Percentiles rank a stretch among this genome's conserved stretches.
These are phyloP conservation scores for Erythrobasidium hasegawianum DNA, from an alignment of 1,284 basidiomycete genomes.

Conservation along the genomic window DNA sequence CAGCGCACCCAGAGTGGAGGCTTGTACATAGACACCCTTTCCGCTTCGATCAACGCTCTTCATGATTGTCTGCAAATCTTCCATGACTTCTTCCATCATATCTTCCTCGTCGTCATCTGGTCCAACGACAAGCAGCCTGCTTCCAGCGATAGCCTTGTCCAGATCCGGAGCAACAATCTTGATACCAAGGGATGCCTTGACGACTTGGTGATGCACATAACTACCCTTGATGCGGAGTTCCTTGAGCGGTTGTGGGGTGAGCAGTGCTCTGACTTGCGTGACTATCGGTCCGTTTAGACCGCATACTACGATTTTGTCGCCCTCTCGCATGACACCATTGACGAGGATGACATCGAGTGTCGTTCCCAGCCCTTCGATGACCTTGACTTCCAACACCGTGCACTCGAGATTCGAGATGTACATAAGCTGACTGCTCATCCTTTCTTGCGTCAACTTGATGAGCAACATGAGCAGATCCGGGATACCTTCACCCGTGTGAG, in stretches of 20 bases:
- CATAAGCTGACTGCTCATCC: conserved; percentile 97
- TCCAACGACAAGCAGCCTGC: conserved; percentile 82
- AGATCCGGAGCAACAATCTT: conserved; percentile 94
- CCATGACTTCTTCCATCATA: conserved; percentile 92
- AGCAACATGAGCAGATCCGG: conserved; percentile 99
- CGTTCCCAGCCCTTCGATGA: conserved; percentile 95
- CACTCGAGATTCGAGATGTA: conserved; percentile 97
- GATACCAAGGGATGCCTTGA: conserved; percentile 96
- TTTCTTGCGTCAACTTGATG: conserved; percentile 93
- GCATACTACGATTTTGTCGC: conserved; percentile 93
- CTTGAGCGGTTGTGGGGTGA: conserved; percentile 94
- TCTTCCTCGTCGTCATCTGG: conserved; percentile 96
- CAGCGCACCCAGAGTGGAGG: conserved; percentile 93
- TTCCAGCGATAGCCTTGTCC: conserved; percentile 99
- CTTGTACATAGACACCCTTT: conserved; percentile 94
- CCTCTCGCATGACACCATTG: conserved; percentile 88
- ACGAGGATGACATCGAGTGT: conserved; percentile 97
- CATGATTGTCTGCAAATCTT: conserved; percentile 83
- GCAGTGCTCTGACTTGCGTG: conserved; percentile 85
- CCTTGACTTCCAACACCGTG: conserved; percentile 99
- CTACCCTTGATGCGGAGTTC: conserved; percentile 95
- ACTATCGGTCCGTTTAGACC: conserved; percentile 97
- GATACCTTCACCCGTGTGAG: conserved; percentile 95
- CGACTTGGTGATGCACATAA: conserved; percentile 97
- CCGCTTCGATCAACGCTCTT: conserved; percentile 93